Conservation (phyloP, 257 asterid genomes). For the Solanum chiquidenum region DNA sequence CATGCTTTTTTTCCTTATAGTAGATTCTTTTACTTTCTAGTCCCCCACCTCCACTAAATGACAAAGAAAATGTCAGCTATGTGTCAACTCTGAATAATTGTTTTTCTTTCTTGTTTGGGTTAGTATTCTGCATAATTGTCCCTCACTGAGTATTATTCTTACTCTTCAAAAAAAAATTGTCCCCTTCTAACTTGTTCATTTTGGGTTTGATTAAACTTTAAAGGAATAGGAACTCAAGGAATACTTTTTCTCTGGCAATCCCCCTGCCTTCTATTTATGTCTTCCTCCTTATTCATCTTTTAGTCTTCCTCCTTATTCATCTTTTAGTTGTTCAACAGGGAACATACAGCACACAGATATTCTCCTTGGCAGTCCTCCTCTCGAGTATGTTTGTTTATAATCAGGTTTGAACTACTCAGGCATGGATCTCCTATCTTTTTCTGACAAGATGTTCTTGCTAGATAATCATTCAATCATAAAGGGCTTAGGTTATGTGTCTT, state of each 20-base stretch:
- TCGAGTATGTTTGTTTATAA: slow-evolving; percentile 96
- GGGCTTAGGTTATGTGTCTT: neutral
- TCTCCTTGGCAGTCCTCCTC: slow-evolving; percentile 90
- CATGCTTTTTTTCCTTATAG: neutral
- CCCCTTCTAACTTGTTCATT: neutral
- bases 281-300: neutral
- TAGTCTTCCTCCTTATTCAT: neutral
- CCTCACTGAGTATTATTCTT: neutral
- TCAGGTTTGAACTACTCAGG: slow-evolving; percentile 51
- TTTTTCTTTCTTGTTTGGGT: neutral
- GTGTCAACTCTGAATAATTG: neutral
- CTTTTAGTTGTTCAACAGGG: slow-evolving; percentile 49
- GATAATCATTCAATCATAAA: neutral
- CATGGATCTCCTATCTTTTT: neutral
- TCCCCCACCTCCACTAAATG: neutral
- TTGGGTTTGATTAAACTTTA: neutral
- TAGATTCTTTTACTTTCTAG: neutral
- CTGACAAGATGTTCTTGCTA: neutral
- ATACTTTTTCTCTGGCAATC: neutral
- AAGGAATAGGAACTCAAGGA: neutral
- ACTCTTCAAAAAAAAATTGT: neutral
- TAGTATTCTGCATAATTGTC: neutral
- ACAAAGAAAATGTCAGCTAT: neutral
- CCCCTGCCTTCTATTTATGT: neutral
- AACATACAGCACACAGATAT: slow-evolving; percentile 92